A percentile compares a stretch with the other conserved stretches of the same genome.
These are phyloP conservation scores for Ogataea pignaliae DNA, from an alignment of 805 yeast species.

Conservation along the genomic window DNA sequence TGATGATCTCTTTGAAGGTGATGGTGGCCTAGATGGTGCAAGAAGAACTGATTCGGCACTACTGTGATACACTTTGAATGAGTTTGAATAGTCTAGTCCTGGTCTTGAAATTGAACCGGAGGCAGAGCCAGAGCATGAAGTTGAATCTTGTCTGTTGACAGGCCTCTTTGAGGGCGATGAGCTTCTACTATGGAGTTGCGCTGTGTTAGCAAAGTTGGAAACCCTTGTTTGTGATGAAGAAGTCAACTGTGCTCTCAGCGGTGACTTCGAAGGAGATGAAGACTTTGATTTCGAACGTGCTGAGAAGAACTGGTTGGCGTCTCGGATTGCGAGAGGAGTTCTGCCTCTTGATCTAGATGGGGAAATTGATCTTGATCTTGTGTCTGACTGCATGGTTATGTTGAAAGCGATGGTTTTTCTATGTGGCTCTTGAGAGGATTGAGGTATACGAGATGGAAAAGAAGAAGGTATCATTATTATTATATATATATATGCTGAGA, in stretches of 20 bases:
- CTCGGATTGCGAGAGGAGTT: constrained; percentile 6
- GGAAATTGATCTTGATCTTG: constrained; percentile 9
- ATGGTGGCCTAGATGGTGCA: constrained; percentile 1
- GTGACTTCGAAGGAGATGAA: constrained; percentile 5
- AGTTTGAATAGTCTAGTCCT: constrained; percentile 5
- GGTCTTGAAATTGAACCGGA: constrained; percentile 5
- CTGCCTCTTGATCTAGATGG: constrained; percentile 5
- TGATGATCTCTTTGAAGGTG: constrained; percentile 11
- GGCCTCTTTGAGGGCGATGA: too few species aligned
- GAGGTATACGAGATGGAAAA: too few species aligned
- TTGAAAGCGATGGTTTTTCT: neutral
- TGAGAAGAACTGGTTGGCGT: constrained; percentile 1
- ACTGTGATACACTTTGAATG: neutral
- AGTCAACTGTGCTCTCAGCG: neutral
- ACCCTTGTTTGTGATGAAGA: neutral
- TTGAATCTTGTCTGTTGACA: neutral
- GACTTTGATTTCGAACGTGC: constrained; percentile 4
- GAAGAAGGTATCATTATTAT: too few species aligned
- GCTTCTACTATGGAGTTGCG: too few species aligned
- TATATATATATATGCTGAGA: neutral
- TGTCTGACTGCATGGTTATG: neutral
- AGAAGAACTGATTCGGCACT: constrained; percentile 6
- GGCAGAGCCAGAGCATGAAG: constrained; percentile 7
- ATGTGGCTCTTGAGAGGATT: too few species aligned
- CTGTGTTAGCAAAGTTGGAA: neutral